phyloP scores from a whole-genome alignment of 345 rosid genomes.

The Lenwebbia sp. region DNA sequence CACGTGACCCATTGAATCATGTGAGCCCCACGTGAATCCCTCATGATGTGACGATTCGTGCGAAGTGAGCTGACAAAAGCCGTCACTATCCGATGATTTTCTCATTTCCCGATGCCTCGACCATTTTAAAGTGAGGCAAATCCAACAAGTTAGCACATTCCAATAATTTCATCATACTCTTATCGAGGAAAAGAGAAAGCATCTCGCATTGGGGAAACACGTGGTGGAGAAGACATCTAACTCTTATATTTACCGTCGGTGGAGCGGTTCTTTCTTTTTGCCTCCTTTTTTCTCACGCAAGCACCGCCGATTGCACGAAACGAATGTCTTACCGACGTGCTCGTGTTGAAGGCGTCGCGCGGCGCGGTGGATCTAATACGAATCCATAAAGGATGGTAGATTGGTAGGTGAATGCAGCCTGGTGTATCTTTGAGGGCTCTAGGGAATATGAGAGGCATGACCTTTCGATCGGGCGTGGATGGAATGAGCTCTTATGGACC shows the following conservation, averaged over 20 bases:
- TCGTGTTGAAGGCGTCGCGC: neutral
- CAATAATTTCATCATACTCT: accelerated
- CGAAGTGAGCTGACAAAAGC: accelerated
- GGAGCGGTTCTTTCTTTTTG: neutral
- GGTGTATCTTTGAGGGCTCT: neutral
- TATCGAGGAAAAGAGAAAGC: neutral
- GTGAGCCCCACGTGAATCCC: neutral
- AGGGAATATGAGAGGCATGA: neutral
- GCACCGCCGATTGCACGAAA: neutral
- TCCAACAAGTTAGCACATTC: neutral
- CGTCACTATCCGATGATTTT: accelerated
- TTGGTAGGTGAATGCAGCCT: neutral
- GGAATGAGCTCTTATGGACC: neutral
- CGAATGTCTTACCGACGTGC: neutral
- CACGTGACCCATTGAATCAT: neutral
- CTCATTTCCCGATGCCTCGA: neutral
- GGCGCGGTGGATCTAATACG: neutral
- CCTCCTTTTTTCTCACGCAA: neutral
- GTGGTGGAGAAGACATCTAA: neutral
- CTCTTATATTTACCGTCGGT: neutral
- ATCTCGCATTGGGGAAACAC: neutral
- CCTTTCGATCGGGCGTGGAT: neutral
- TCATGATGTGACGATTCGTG: neutral
- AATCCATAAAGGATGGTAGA: neutral
- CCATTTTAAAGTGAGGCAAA: accelerated